A percentile compares a stretch with the other conserved stretches of the same genome.
phyloP scores from a whole-genome alignment of 495 filamentous ascomycete genomes.

The Penicillium salamii region DNA sequence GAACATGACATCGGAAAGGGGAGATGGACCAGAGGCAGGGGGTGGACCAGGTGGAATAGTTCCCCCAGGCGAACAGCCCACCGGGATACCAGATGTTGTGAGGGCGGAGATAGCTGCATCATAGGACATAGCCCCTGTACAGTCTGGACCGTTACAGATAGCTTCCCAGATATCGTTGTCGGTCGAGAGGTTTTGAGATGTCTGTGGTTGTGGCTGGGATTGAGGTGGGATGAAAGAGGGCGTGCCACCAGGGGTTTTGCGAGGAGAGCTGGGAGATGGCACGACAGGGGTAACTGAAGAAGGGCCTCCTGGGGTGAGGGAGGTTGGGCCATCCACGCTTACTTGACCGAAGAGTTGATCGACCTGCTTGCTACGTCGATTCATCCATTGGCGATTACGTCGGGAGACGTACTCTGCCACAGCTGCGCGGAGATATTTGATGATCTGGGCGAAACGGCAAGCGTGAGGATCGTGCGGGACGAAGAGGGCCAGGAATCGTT shows the following conservation, averaged over 20 bases:
- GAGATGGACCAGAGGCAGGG: conserved; percentile 26
- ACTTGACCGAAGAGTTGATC: conserved; percentile 43
- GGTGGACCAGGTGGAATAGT: conserved; percentile 27
- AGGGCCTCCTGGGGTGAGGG: conserved; percentile 15
- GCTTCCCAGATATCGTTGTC: conserved; percentile 32
- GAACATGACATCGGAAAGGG: conserved; percentile 40
- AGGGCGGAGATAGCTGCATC: conserved; percentile 50
- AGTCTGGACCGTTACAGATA: conserved; percentile 29
- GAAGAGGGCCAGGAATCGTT: conserved; percentile 60
- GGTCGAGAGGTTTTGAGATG: not conserved
- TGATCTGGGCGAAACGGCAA: conserved; percentile 59
- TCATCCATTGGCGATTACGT: conserved; percentile 38
- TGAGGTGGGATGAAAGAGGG: conserved; percentile 12
- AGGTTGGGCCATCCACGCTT: conserved; percentile 14
- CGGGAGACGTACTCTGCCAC: conserved; percentile 44
- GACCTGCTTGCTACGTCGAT: conserved; percentile 34
- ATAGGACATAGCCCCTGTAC: conserved; percentile 27
- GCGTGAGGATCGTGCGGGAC: conserved; percentile 63
- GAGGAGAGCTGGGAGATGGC: conserved; percentile 26
- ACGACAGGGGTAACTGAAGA: conserved; percentile 3
- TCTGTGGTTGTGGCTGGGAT: conserved; percentile 7
- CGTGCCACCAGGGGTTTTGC: conserved; percentile 16
- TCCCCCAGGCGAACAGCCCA: conserved; percentile 40
- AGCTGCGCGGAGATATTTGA: conserved; percentile 58
- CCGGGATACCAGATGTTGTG: conserved; percentile 43